Evolutionary conservation across 2,329 filamentous ascomycete genomes (phyloP), one percentile per base, ranked within the genome.

Genomic region (Fusarium mexicanum): DNA sequence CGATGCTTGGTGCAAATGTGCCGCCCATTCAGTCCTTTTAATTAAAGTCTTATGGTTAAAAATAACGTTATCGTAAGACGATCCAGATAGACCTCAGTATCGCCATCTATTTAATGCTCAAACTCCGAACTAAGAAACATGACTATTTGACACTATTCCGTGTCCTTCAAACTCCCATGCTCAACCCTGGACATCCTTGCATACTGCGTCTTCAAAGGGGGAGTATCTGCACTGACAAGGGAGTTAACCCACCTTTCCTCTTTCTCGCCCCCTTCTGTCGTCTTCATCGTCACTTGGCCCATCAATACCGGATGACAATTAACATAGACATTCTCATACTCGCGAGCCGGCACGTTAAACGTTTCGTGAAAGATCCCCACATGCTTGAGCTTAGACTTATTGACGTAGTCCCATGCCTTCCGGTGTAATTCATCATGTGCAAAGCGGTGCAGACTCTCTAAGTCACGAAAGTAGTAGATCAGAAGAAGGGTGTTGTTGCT

Each of bases 341-440:
- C 80, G 8, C 83, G 82, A 7, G 80, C 78, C 2, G 83, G 83
- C 10, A 85, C 84, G 33, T 83, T 79, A 71, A 87, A 90, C 0
- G 85, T 84, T 83, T 91, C 89, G 76, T 91, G 89, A 68, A 83
- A 90, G 71, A 90, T 86, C 10, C 84, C 84, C 31, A 90, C 74
- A 69, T 88, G 82, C 33, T 76, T 73, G 46, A 80, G 69, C 33
- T 83, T 75, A 50, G 76, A 78, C 58, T 76, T 78, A 61, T 84
- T 82, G 78, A 85, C 88, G 85, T 85, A 89, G 53, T 86, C 83
- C 87, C 87, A 88, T 1, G 79, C 85, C 43, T 83, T 78, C 18
- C 85, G 83, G 75, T 91, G 89, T 14, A 85, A 63, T 12, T 81
- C 76, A 51, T 83, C 83, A 59, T 89, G 85, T 3, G 89, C 88